Base-by-base conservation (phyloP, 768 basidiomycete species). In the Pleurotus cornucopiae region DNA sequence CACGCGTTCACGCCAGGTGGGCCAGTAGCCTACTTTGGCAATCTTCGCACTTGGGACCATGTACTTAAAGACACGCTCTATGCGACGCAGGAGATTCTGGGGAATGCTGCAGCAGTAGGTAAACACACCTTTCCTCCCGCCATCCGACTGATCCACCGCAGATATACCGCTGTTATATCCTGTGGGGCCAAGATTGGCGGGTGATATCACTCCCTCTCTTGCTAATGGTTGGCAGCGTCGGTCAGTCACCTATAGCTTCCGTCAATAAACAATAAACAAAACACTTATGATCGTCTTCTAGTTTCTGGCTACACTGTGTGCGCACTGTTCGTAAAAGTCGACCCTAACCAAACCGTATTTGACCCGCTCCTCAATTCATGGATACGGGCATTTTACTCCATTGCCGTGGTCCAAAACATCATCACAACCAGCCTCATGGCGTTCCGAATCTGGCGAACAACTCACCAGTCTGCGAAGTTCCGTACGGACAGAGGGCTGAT, bases 401-500 rank as follows among this genome's bases (percentile, higher is more conserved):
- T 62, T 12, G 58, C 63, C 7, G 56, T 67, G 16, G 59, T 58
- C 4, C 63, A 67, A 49, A 67, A 67, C 16, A 55, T 62, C 12
- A 57, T 66, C 25, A 63, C 65, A 11, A 67, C 66, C 11, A 6
- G 30, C 21, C 59, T 66, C 45, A 61, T 67, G 58, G 60, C 62
- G 14, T 64, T 49, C 51, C 64, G 63, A 40, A 62, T 66, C 56
- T 65, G 63, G 57, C 38, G 23, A 30, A 40, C 58, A 7, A 59
- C 63, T 39, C 49, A 41, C 21, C 48, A 49, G 13, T 6, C 57
- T 1, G 49, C 60, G 13, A 14, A 46, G 13, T 57, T 54, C 37
- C 59, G 61, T n/a, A 11, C 55, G 13, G 55, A 51, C 38, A 45
- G 53, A 23, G 48, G 58, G 12, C 58, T 64, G 14, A 26, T 56